Base-by-base conservation (phyloP, 805 yeast genomes). In the Wickerhamomyces canadensis region DNA sequence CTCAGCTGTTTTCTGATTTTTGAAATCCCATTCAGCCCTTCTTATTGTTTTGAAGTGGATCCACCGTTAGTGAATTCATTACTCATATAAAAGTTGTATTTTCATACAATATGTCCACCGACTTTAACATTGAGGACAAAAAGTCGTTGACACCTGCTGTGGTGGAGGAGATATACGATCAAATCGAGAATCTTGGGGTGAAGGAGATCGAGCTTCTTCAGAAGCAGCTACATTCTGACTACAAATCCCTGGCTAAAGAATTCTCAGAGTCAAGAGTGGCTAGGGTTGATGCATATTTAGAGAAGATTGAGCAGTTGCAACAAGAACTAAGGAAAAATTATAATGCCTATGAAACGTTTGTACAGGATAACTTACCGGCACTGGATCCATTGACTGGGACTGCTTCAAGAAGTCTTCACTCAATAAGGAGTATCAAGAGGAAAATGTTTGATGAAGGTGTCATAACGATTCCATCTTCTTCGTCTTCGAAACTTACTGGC, bases 291-390 rank as follows among this genome's bases (percentile, higher is more conserved):
- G 49, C 62, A 14, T 42, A 59, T 40, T 45, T 64, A 6, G 28
- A 50, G n/a, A 45, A 51, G 22, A 57, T 65, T 18, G 68, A 64
- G 27, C 47, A 51, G 15, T 27, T 54, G 0, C 56, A 61, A n/a
- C 36, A 39, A 4, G 36, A 48, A 7, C 40, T 59, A 12, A 49
- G 44, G 26, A 40, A 39, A 10, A 48, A 53, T 11, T 57, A 38
- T 19, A 35, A 28, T 3, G 33, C 35, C 0, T 47, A 48, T 32
- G 51, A 54, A 15, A 26, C 38, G 1, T 29, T 34, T 12, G 43
- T 60, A 8, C 47, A 50, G 9, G 25, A 38, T 6, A 37, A 35
- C 4, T 31, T 41, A 14, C 56, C 57, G 1, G n/a, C 21, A 5
- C 14, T 42, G 4, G 44, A 51, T 33, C 31, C 41, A 11, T 28